Evolutionary conservation across 1,284 basidiomycete genomes (phyloP), one percentile per base, ranked within the genome.

Genomic region (Papiliotrema nemorosa): DNA sequence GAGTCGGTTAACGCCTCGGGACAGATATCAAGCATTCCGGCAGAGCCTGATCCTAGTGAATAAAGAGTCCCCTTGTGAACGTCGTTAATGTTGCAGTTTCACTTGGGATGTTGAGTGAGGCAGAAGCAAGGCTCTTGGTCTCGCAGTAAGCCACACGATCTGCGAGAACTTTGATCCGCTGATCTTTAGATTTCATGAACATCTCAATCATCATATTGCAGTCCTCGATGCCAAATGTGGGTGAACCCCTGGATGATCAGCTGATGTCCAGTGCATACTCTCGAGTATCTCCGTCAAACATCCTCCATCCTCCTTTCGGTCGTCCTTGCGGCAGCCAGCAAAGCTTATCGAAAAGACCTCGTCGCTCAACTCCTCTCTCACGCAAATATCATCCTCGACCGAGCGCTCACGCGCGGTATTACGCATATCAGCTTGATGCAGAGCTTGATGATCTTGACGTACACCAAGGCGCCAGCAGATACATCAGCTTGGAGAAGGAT

Each of bases 361-460:
- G 57, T 63, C 26, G 35, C 48, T 2, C 22, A 43, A 1, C 62
- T 70, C 2, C 49, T 62, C 5, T 48, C 55, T 0, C 68, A 69
- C 37, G 63, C 68, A 7, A 55, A 59, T 12, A 63, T 62, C 1
- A 44, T 67, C 16, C 55, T 66, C 20, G 62, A 63, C 41, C 58
- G 67, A 31, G 67, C 65, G 2, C 43, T 67, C 5, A 52, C 50
- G n/a, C 26, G 50, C 3, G 67, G 67, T 10, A 41, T 44, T 0
- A 47, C 57, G 1, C 58, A 64, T 41, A 62, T 64, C 13, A 62
- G 60, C 14, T 50, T 70, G 24, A 55, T 69, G 13, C 68, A 70
- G 50, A 53, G 55, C 9, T 54, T 69, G 26, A 62, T 67, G 61
- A 57, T 70, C 26, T 49, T 67, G 41, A 64, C 59, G n/a, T 70